Conservation (phyloP, 176 grass and related monocot genomes). For the Elaeis guineensis region DNA sequence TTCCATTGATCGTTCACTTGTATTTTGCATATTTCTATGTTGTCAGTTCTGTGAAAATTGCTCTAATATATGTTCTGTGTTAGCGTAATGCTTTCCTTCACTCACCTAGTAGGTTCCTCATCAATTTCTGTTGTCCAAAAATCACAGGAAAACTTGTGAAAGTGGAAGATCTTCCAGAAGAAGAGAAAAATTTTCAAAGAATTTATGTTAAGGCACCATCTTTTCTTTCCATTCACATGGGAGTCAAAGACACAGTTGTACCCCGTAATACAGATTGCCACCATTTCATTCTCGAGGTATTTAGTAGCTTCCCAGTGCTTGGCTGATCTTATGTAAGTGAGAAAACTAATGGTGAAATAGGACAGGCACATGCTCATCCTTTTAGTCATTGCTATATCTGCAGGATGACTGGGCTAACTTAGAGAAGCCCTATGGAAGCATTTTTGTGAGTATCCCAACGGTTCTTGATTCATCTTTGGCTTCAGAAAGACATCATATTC, state of each 20-base stretch:
- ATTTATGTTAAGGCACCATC: slow-evolving; percentile 91
- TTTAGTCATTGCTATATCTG: slow-evolving; percentile 7
- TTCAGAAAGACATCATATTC: slow-evolving; percentile 84
- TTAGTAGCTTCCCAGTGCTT: neutral
- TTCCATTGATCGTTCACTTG: too few relatives aligned
- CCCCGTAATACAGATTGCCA: slow-evolving; percentile 85
- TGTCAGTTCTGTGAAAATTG: too few relatives aligned
- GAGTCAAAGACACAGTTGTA: slow-evolving; percentile 79
- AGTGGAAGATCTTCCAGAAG: slow-evolving; percentile 72
- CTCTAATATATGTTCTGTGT: too few relatives aligned
- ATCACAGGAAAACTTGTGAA: slow-evolving; percentile 79
- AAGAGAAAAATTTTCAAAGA: slow-evolving; percentile 90
- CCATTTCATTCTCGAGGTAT: slow-evolving; percentile 93
- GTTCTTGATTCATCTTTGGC: slow-evolving; percentile 90
- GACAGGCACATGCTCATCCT: neutral
- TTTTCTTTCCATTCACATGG: slow-evolving; percentile 96
- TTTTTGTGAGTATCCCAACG: slow-evolving; percentile 96
- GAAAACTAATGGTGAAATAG: neutral
- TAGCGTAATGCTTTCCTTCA: too few relatives aligned
- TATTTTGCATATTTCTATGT: too few relatives aligned
- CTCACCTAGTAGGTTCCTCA: too few relatives aligned
- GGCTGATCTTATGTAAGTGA: neutral
- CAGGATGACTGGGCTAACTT: slow-evolving; percentile 87
- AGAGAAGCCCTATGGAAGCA: slow-evolving; percentile 88
- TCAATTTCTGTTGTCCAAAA: neutral